Evolutionary conservation across 2,329 filamentous ascomycete genomes (phyloP).

Genomic region (Cercospora sojina): DNA sequence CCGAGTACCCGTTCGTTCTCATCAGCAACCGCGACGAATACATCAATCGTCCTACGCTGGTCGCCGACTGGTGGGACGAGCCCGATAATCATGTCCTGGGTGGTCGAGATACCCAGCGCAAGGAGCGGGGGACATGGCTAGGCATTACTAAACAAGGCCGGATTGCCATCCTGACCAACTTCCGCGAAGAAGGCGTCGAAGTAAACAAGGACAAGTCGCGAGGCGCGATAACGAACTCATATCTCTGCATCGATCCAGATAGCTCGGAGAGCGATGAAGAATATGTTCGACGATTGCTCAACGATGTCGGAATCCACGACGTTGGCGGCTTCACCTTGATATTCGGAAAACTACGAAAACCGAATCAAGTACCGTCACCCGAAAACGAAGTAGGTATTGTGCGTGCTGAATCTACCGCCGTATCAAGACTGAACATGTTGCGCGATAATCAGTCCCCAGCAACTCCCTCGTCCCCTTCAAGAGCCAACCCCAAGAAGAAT

Average conservation of each 20-base stretch:
- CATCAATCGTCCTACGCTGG: slow-evolving; percentile 59
- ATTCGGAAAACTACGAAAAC: slow-evolving; percentile 52
- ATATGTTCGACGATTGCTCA: slow-evolving; percentile 56
- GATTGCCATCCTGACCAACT: slow-evolving; percentile 64
- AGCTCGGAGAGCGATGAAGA: slow-evolving; percentile 46
- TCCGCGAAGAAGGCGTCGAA: slow-evolving; percentile 52
- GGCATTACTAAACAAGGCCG: slow-evolving; percentile 61
- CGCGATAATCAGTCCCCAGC: slow-evolving; percentile 13
- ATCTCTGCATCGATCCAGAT: slow-evolving; percentile 49
- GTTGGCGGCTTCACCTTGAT: slow-evolving; percentile 64
- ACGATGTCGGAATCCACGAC: slow-evolving; percentile 54
- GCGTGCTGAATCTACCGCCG: background rate
- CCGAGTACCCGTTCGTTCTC: slow-evolving; percentile 51
- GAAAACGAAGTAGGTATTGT: slow-evolving; percentile 16
- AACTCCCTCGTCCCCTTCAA: background rate
- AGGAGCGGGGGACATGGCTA: slow-evolving; percentile 63
- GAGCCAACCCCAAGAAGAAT: background rate
- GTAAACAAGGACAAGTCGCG: slow-evolving; percentile 52
- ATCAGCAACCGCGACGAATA: slow-evolving; percentile 59
- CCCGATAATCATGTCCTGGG: slow-evolving; percentile 58
- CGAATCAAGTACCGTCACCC: background rate
- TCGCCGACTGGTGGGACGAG: slow-evolving; percentile 59
- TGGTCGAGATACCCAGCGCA: slow-evolving; percentile 60
- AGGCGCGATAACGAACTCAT: slow-evolving; percentile 61
- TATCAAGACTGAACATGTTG: slow-evolving; percentile 14